Evolutionary conservation across 2,329 filamentous ascomycete species (phyloP), one percentile per base, ranked within the genome.

Genomic region (Exophiala mesophila): DNA sequence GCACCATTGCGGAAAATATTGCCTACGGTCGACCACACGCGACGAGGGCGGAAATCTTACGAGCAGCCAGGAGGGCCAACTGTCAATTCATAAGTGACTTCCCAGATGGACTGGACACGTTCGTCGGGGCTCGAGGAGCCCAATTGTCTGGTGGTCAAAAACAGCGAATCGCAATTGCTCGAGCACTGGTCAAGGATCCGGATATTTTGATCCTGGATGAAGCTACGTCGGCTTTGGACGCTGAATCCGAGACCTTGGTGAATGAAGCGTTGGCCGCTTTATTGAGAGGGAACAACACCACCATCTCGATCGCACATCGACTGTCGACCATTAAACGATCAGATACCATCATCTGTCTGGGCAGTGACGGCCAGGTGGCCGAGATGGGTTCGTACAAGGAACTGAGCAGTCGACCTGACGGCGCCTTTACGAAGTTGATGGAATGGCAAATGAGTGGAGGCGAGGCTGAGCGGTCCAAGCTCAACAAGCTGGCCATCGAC

Each of bases 161-260:
- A 68, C 92, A 98, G 65, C 83, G 92, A 51, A 97, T 98, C 57
- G 92, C 92, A 26, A 98, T 98, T 63, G 92, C 92, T 4, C 80
- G 94, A 41, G 92, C 92, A 9, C 74, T 98, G 19, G 81, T 98
- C 55, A 97, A 97, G 66, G 80, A 96, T 50, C 94, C 94, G 0
- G 92, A 98, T 66, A 97, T 98, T 50, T 72, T 98, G 19, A 94
- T 98, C 47, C 77, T 98, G 1, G 92, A 98, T 59, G 92, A 98
- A 72, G 86, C 94, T 13, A 98, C 94, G 0, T 95, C 88, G 2
- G 92, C 92, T 0, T 75, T 98, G 5, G 92, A 98, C 61, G 92
- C 92, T 10, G 92, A 98, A 65, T 95, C 88, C 0, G 92, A 98
- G 64, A 97, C 92, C 0, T 77, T 97, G 2, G 92, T 98, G 47